Base-by-base conservation (phyloP, 2,329 filamentous ascomycete genomes). In the Aspergillus ochraceoroseus region DNA sequence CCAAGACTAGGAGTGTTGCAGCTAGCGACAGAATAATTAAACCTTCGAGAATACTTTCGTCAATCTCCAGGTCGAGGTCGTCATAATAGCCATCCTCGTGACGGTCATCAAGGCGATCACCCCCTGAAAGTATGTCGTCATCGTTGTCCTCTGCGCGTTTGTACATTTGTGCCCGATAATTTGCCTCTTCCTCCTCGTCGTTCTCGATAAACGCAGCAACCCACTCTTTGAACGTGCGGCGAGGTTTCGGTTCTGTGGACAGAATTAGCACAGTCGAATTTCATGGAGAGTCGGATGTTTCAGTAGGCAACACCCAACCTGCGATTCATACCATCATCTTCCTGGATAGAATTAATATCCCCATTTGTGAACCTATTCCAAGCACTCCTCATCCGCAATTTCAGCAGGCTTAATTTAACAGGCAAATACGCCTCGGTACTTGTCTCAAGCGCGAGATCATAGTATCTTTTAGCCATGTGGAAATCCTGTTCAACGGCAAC, bases 331-430 rank as follows among this genome's bases (percentile, higher is more conserved):
- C 86, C 76, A 55, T 85, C 83, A 48, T 95, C 90, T 50, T 94
- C 87, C 55, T 86, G 83, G 34, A 96, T 96, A 11, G 85, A 87
- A 57, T 96, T 94, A 47, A 96, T 79, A 13, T 83, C 79, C n/a
- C 92, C 92, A 57, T 89, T 79, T 0, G 87, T 95, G 48, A 96
- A 71, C 0, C 83, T 88, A 55, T 96, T 96, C 92, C 92, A 98
- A 54, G 87, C 92, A 60, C 87, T 94, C 44, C 89, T 79, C 37
- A 84, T 70, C 7, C 90, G 76, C 44, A 98, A 72, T 63, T 95
- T 95, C 48, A 94, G 72, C 33, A 98, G 70, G 48, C 87, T 90
- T 19, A 98, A 70, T 7, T 87, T 87, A 3, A 96, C 92, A 0
- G 92, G 92, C 0, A 96, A 74, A 60, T 96, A 96, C 0, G 92